Conservation (phyloP, 768 basidiomycete species). For the Hygrocybe punicea region DNA sequence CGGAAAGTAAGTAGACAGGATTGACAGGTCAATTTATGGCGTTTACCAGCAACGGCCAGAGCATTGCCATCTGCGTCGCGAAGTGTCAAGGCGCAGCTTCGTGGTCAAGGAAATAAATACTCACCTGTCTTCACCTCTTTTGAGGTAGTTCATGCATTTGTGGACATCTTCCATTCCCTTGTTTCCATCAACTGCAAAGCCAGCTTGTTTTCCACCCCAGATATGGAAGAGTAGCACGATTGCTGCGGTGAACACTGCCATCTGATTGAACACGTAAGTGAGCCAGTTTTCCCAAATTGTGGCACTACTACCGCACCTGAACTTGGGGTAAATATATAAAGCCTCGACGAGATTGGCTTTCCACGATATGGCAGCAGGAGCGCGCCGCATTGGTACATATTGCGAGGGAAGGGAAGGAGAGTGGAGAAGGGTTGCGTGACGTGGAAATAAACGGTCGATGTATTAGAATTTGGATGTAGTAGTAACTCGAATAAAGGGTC, state of each 20-base stretch:
- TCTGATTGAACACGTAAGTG: conserved; percentile 16
- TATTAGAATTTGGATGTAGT: conserved; percentile 66
- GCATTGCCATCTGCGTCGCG: conserved; percentile 36
- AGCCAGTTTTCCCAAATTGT: neutral
- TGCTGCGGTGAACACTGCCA: conserved; percentile 39
- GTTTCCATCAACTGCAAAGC: conserved; percentile 43
- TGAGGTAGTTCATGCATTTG: conserved; percentile 53
- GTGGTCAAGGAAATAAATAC: conserved; percentile 3
- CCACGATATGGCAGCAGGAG: conserved; percentile 75
- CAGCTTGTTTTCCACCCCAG: conserved; percentile 55
- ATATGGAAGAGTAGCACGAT: conserved; percentile 63
- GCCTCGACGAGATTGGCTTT: conserved; percentile 46
- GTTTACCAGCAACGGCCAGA: conserved; percentile 42
- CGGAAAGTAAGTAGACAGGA: conserved; percentile 37
- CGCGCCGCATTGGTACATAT: conserved; percentile 80
- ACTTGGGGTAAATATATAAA: conserved; percentile 29
- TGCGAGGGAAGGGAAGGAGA: conserved; percentile 64
- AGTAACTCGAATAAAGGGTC: conserved; percentile 45
- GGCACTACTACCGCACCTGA: conserved; percentile 30
- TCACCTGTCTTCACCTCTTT: conserved; percentile 39
- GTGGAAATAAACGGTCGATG: conserved; percentile 78
- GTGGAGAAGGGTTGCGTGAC: conserved; percentile 42
- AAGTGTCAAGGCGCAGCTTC: neutral
- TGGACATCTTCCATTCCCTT: conserved; percentile 59
- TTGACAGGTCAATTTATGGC: neutral